These are phyloP conservation scores for Castanopsis chinensis DNA, from an alignment of 306 rosid species.

Conservation along the genomic window DNA sequence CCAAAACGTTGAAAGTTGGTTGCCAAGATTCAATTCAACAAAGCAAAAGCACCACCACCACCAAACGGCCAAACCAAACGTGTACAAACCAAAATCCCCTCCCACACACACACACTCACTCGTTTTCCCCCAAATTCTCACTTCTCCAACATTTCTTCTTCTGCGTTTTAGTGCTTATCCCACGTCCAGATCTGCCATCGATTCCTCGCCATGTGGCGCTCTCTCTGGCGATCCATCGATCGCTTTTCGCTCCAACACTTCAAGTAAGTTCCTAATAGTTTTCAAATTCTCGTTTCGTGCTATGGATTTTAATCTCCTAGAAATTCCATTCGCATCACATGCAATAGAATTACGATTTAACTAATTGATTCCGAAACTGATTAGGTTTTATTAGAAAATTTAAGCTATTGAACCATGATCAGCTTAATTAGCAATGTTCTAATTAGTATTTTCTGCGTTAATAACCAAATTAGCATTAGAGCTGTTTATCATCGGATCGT, in stretches of 20 bases:
- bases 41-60: constrained; percentile 19
- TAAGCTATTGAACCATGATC: no score
- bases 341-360: neutral
- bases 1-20: constrained; percentile 52
- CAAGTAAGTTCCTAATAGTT: constrained; percentile 38
- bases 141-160: neutral
- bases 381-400: no score
- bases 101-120: neutral
- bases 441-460: no score
- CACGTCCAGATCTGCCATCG: neutral
- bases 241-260: constrained; percentile 81
- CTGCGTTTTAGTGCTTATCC: neutral
- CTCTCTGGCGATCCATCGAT: constrained; percentile 77
- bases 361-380: no score
- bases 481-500: no score
- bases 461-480: no score
- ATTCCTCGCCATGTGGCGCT: constrained; percentile 51
- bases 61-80: constrained; percentile 43
- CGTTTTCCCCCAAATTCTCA: neutral
- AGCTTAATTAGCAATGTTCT: no score
- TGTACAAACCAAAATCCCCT: constrained; percentile 28
- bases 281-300: neutral
- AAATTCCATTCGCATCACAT: neutral
- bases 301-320: no score
- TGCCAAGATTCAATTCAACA: constrained; percentile 16